Evolutionary conservation across 2,329 filamentous ascomycete genomes (phyloP), one percentile per base, ranked within the genome.

Genomic region (Aaosphaeria arxii): DNA sequence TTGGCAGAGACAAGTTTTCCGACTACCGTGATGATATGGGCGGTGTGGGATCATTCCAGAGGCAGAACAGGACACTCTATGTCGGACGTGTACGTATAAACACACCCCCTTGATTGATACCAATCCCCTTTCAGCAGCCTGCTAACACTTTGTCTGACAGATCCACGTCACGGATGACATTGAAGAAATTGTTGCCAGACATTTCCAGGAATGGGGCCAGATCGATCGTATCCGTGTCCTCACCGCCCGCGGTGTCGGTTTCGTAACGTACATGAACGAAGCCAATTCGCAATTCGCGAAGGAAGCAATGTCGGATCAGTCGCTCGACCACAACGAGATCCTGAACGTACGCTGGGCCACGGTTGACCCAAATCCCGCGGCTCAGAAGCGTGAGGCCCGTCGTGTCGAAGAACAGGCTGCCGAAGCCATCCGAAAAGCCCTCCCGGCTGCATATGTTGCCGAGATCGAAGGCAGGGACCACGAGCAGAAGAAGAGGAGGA

Each of bases 21-120:
- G 92, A 96, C 65, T 97, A 96, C 72, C 79, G 91, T 62, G 92
- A 97, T 67, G 92, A 97, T 69, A 97, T 99, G 94, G 91, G 92
- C 45, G 95, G 95, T 56, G 91, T 96, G 2, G 94, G 94, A 29
- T 90, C 84, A 52, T 99, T 99, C 65, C 87, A 91, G 83, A 81
- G 94, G 24, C 89, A 95, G 64, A 99, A 99, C 67, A 81, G 94
- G 31, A 99, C 94, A 1, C 77, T 99, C 5, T 99, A 99, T 62
- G 83, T 96, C 1, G 94, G 94, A 5, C 80, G 91, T 42, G 96
- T 99, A 69, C 17, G 17, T 24, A 24, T 24, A 24, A 24, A 24
- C 17, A 24, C 17, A 24, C 17, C 17, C 17, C 17, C 17, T 24
- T 24, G 17, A 24, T 24, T 24, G 17, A 24, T 24, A 2, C 2